These are phyloP conservation scores for Lagenidium giganteum DNA, from an alignment of 352 stramenopile genomes.

Conservation along the genomic window DNA sequence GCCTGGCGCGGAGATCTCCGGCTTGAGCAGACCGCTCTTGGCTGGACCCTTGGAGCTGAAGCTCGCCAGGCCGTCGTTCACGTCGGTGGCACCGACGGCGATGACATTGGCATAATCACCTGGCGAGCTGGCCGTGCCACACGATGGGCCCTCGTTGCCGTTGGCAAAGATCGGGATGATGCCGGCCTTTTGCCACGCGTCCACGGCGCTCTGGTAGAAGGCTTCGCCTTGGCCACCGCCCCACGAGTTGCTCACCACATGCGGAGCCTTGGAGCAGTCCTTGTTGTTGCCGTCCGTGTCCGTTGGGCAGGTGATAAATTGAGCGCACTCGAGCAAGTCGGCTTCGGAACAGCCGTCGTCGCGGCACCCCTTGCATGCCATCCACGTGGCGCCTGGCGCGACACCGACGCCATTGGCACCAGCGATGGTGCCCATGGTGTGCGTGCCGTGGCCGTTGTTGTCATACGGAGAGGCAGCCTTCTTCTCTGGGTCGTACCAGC, in stretches of 20 bases:
- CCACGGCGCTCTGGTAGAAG: slow-evolving; percentile 6
- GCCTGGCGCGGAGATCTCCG: slow-evolving; percentile 13
- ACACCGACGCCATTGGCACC: slow-evolving; percentile 5
- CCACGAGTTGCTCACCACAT: slow-evolving; percentile 20
- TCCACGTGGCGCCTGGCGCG: slow-evolving; percentile 19
- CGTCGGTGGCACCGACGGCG: slow-evolving; percentile 14
- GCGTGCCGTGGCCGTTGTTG: slow-evolving; percentile 2
- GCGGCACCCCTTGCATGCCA: slow-evolving; percentile 16
- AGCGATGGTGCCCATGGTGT: slow-evolving; percentile 2
- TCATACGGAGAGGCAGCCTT: slow-evolving; percentile 11
- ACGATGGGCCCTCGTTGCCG: slow-evolving; percentile 16
- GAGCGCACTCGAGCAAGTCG: slow-evolving; percentile 13
- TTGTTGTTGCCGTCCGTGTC: slow-evolving; percentile 10
- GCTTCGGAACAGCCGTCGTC: slow-evolving; percentile 13
- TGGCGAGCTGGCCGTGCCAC: slow-evolving; percentile 2
- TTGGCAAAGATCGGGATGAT: slow-evolving; percentile 23
- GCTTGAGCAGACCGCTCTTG: slow-evolving; percentile 7
- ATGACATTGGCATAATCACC: slow-evolving; percentile 18
- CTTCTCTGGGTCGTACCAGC: slow-evolving; percentile 23
- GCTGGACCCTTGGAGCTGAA: slow-evolving; percentile 14
- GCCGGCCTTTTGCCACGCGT: slow-evolving; percentile 13
- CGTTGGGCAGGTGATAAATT: slow-evolving; percentile 20
- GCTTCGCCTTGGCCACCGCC: slow-evolving; percentile 1
- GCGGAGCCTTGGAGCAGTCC: slow-evolving; percentile 14
- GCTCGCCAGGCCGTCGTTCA: slow-evolving; percentile 1